phyloP scores from a whole-genome alignment of 495 filamentous ascomycete genomes.

The Xeromyces bisporus region DNA sequence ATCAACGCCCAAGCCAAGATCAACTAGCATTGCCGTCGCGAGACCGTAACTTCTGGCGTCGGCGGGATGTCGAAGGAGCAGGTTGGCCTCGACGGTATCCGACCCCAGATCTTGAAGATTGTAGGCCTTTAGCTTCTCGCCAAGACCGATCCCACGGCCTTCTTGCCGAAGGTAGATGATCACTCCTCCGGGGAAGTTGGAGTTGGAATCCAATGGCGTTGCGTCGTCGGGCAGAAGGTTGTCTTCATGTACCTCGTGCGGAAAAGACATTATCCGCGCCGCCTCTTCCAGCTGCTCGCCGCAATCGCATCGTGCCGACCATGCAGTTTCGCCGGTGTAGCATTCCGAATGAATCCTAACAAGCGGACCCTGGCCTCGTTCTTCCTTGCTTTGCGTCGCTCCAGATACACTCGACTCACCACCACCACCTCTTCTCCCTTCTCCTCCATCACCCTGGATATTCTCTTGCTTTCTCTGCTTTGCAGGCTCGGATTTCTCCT shows the following conservation, averaged over 20 bases:
- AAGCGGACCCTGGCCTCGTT: slow-evolving; percentile 39
- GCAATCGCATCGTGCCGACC: slow-evolving; percentile 94
- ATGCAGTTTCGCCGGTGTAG: slow-evolving; percentile 96
- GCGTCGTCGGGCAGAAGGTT: slow-evolving; percentile 13
- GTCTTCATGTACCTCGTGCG: slow-evolving; percentile 22
- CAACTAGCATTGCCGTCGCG: slow-evolving; percentile 81
- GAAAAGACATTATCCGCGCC: slow-evolving; percentile 80
- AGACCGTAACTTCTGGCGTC: slow-evolving; percentile 89
- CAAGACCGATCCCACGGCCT: slow-evolving; percentile 84
- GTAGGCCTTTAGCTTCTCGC: slow-evolving; percentile 94
- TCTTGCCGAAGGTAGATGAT: slow-evolving; percentile 95
- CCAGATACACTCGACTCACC: not conserved
- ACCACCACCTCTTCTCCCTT: too few species aligned
- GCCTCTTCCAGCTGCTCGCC: slow-evolving; percentile 97
- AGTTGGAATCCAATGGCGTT: slow-evolving; percentile 30
- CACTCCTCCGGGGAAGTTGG: slow-evolving; percentile 56
- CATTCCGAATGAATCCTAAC: slow-evolving; percentile 96
- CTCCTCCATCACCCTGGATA: not conserved
- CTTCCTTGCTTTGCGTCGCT: not conserved
- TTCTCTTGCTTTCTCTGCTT: slow-evolving; percentile 1
- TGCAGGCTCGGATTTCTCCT: slow-evolving; percentile 6
- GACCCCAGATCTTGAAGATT: slow-evolving; percentile 91
- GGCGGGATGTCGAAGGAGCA: slow-evolving; percentile 79
- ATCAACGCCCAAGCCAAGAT: slow-evolving; percentile 54
- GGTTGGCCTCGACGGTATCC: slow-evolving; percentile 91